Base-by-base conservation (phyloP, 768 basidiomycete genomes). In the Agaricus bisporus region DNA sequence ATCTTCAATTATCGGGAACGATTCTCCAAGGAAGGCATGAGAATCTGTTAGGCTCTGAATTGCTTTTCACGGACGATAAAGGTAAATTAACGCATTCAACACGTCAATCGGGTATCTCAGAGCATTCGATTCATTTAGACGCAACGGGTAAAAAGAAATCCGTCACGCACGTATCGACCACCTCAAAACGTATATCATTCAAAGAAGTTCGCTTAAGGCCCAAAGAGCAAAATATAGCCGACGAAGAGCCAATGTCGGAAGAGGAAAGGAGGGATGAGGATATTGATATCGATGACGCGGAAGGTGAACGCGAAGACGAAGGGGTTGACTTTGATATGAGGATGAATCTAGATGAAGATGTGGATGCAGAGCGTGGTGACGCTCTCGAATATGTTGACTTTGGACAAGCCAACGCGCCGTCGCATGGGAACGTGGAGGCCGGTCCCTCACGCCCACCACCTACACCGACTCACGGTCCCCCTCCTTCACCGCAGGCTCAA, bases 1-100 rank as follows among this genome's bases (percentile, higher is more conserved):
- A 82, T 58, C 66, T 92, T 18, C 90, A 92, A 59, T 73, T 91
- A 0, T 83, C 85, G 4, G 88, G 88, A 2, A 85, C 86, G 1
- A 74, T 89, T 17, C 75, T 91, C 57, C 83, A 83, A 64, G 90
- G 90, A 0, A 69, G 73, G 36, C 82, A 90, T 56, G 80, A 86
- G 52, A 63, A 72, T 15, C 72, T 91, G 3, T 69, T 91, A 2
- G 90, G 90, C 2, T 86, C 86, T 0, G 89, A 92, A 61, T 67
- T 92, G 22, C 61, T 91, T 17, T 91, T 91, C 64, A 77, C 80
- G 0, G 88, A 90, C 51, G 76, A 75, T 32, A 82, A 82, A 71
- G 78, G 85, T 82, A 55, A 6, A 14, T 11, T 12, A 6, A 12
- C 38, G 17, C 12, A 3, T 15, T 39, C 4, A 9, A 39, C 38